A percentile compares a stretch with the other conserved stretches of the same genome.
Conservation (phyloP, 163 green algal genomes). For the Chlorella variabilis region DNA sequence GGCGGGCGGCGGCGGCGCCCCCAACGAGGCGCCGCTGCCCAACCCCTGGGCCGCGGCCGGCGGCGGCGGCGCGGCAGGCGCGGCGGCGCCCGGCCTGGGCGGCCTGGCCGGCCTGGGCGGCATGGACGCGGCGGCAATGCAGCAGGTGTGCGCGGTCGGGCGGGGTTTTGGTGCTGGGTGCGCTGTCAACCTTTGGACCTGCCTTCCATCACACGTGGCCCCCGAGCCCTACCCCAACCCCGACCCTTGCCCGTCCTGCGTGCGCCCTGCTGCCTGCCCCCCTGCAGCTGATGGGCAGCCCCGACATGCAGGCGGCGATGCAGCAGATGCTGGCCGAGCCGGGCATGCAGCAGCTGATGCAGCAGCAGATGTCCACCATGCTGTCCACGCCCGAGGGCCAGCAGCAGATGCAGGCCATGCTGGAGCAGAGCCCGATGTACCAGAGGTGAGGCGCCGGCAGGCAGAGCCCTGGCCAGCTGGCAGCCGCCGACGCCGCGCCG, state of each 20-base stretch:
- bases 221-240: too few species aligned
- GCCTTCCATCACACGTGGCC: too few species aligned
- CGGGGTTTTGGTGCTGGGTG: too few species aligned
- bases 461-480: not conserved
- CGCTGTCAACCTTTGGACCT: not conserved
- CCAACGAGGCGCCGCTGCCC: slow-evolving; percentile 90
- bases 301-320: slow-evolving; percentile 71
- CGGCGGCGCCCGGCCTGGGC: not conserved
- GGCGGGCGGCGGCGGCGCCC: slow-evolving; percentile 45
- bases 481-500: too few species aligned
- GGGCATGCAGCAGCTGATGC: slow-evolving; percentile 52
- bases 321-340: slow-evolving; percentile 48
- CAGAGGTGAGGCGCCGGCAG: slow-evolving; percentile 14
- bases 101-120: slow-evolving; percentile 46
- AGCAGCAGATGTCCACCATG: slow-evolving; percentile 43
- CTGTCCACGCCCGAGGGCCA: slow-evolving; percentile 29
- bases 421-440: slow-evolving; percentile 27
- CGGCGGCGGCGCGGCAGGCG: slow-evolving; percentile 21
- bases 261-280: not conserved
- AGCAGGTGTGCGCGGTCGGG: slow-evolving; percentile 28
- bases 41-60: slow-evolving; percentile 89
- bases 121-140: slow-evolving; percentile 25
- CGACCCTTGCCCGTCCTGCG: not conserved
- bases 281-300: slow-evolving; percentile 54
- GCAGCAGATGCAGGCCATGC: slow-evolving; percentile 25